phyloP scores from a whole-genome alignment of 2,329 filamentous ascomycete genomes.

The Pseudodiploospora longispora region DNA sequence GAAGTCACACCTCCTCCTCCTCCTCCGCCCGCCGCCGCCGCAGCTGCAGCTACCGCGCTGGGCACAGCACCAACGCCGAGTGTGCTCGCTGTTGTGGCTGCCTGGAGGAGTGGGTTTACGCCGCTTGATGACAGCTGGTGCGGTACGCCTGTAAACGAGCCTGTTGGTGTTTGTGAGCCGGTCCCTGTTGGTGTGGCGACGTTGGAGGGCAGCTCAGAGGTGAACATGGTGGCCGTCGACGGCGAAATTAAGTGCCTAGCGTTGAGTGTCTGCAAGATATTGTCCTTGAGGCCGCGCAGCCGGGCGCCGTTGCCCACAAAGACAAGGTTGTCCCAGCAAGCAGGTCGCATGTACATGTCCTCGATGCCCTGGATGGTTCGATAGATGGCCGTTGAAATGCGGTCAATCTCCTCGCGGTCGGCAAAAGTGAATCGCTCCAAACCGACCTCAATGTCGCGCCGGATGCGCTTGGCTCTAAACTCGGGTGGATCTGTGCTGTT shows the following conservation, averaged over 20 bases:
- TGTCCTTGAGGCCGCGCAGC: slow-evolving; percentile 75
- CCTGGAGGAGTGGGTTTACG: slow-evolving; percentile 86
- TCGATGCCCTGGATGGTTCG: slow-evolving; percentile 74
- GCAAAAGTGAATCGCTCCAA: slow-evolving; percentile 66
- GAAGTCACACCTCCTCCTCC: too few species aligned
- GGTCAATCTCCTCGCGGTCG: slow-evolving; percentile 66
- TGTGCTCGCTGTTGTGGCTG: slow-evolving; percentile 70
- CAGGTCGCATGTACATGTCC: slow-evolving; percentile 74
- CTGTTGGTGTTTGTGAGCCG: slow-evolving; percentile 81
- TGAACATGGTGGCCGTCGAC: slow-evolving; percentile 91
- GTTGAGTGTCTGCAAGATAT: slow-evolving; percentile 70
- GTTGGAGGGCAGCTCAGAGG: slow-evolving; percentile 89
- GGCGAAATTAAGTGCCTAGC: slow-evolving; percentile 86
- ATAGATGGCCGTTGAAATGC: slow-evolving; percentile 77
- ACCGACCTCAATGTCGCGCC: slow-evolving; percentile 68
- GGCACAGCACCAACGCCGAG: slow-evolving; percentile 36
- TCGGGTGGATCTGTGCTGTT: slow-evolving; percentile 26
- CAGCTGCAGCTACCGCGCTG: slow-evolving; percentile 31
- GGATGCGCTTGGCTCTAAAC: slow-evolving; percentile 45
- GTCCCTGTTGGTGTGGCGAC: slow-evolving; percentile 86
- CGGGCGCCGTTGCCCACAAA: slow-evolving; percentile 81
- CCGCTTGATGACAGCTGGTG: slow-evolving; percentile 49
- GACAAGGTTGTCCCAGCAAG: slow-evolving; percentile 86
- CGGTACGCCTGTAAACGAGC: slow-evolving; percentile 44
- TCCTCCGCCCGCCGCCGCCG: slow-evolving; percentile 4